Percentiles rank a stretch among this genome's conserved stretches.
phyloP scores from a whole-genome alignment of 1,284 basidiomycete genomes.

The Thecaphora thlaspeos region DNA sequence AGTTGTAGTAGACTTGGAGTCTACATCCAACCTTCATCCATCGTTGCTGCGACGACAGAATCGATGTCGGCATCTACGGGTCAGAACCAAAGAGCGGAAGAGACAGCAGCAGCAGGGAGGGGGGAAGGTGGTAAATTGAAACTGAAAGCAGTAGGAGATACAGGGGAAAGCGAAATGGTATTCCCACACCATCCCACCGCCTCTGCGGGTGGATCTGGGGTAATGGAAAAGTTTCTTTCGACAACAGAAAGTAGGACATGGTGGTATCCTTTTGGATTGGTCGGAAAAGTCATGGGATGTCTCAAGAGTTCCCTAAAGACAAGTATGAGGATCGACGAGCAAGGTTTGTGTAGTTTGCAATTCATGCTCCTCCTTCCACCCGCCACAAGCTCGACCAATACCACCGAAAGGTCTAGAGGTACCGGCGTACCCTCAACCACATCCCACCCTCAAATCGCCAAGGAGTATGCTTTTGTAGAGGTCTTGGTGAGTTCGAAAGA shows the following conservation, averaged over 20 bases:
- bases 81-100: no score
- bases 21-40: slow-evolving; percentile 12
- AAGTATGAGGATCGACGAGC: slow-evolving; percentile 42
- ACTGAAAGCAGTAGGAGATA: slow-evolving; percentile 26
- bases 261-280: slow-evolving; percentile 34
- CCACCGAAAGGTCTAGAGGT: no score
- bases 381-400: no score
- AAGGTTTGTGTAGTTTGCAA: slow-evolving; percentile 46
- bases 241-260: slow-evolving; percentile 21
- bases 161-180: slow-evolving; percentile 34
- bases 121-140: slow-evolving; percentile 7
- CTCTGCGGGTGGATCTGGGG: slow-evolving; percentile 4
- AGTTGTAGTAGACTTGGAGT: slow-evolving; percentile 33
- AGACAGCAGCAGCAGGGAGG: no score
- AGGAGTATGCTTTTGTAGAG: not conserved
- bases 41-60: not conserved
- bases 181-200: slow-evolving; percentile 9
- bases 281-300: slow-evolving; percentile 36
- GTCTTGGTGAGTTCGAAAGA: not conserved
- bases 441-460: not conserved
- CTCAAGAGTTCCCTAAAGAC: slow-evolving; percentile 43
- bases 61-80: no score
- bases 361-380: slow-evolving; percentile 35
- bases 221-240: slow-evolving; percentile 35
- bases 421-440: no score